A percentile compares a stretch with the other conserved stretches of the same genome.
Conservation (phyloP, 1,284 basidiomycete genomes). For the Cutaneotrichosporon sp. region DNA sequence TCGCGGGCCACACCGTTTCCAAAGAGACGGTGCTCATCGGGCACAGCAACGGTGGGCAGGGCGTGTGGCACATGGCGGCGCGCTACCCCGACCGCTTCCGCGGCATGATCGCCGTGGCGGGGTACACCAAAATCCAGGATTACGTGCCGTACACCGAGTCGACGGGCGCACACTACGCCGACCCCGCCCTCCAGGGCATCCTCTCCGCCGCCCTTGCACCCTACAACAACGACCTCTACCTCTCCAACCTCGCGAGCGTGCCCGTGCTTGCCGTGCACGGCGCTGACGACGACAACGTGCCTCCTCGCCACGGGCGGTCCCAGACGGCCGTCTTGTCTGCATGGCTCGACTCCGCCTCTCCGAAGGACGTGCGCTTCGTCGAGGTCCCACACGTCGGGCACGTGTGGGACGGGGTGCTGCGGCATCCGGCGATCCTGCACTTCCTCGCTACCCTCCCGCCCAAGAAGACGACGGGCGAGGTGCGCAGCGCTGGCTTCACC, state of each 20-base stretch:
- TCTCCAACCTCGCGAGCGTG: conserved; percentile 67
- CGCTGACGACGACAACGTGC: conserved; percentile 56
- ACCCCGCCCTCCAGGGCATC: conserved; percentile 70
- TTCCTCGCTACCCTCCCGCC: conserved; percentile 36
- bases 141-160: conserved; percentile 67
- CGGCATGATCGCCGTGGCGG: conserved; percentile 72
- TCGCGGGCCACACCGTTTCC: neutral
- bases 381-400: conserved; percentile 50
- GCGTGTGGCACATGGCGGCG: conserved; percentile 74
- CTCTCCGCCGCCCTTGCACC: conserved; percentile 70
- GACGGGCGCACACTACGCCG: conserved; percentile 65
- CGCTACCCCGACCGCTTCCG: conserved; percentile 74
- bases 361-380: conserved; percentile 25
- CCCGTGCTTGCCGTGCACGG: conserved; percentile 78
- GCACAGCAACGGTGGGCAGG: conserved; percentile 92
- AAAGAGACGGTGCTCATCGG: conserved; percentile 61
- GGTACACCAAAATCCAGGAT: conserved; percentile 78
- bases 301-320: conserved; percentile 43
- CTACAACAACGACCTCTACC: conserved; percentile 82
- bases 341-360: conserved; percentile 22
- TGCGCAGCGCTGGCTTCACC: conserved; percentile 42
- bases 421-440: conserved; percentile 35
- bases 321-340: conserved; percentile 34
- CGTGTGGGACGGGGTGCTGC: conserved; percentile 53
- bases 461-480: conserved; percentile 24